Base-by-base conservation (phyloP, 768 basidiomycete species). In the Coprinopsis cinerea region DNA sequence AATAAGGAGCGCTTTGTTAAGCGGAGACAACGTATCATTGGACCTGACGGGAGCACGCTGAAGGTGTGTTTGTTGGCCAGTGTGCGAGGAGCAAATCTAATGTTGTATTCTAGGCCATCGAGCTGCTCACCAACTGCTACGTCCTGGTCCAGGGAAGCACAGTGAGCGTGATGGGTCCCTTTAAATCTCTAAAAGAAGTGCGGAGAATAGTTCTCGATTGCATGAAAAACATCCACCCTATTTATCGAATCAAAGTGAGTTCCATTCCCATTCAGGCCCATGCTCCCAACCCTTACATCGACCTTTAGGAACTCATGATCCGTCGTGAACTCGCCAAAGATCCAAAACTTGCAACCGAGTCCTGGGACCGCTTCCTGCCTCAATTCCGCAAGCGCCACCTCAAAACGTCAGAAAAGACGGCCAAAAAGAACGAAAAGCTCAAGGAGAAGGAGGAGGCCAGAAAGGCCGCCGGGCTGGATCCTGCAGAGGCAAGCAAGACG, bases 201-300 rank as follows among this genome's bases (percentile, higher is more conserved):
- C 78, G 96, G 51, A 71, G 94, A 57, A 97, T 98, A 54, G 81
- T 99, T n/a, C 67, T 97, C 35, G 96, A 99, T 62, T 99, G 96
- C 72, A 98, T 99, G 96, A 93, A 87, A 71, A 99, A 99, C 64
- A 88, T 98, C 47, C 96, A 99, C 62, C 96, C 96, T 1, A 98
- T 99, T 62, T 99, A 99, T 64, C 85, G 93, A 59, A 99, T 99
- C 68, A 99, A 99, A 69, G 93, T 90, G 34, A 18, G 58, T 25
- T 25, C 36, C 25, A 23, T 18, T 32, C 25, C 41, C 20, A 23
- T 11, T 26, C 27, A n/a, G n/a, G n/a, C n/a, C n/a, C n/a, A n/a
- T n/a, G n/a, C 28, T 22, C 46, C 47, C 24, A 52, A 52, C 55
- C 47, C 23, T 30, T 27, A 28, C 44, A 37, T 32, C 39, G 30